Evolutionary conservation across 163 green algal genomes (phyloP), one percentile per base, ranked within the genome.

Genomic region (Volvox carteri): DNA sequence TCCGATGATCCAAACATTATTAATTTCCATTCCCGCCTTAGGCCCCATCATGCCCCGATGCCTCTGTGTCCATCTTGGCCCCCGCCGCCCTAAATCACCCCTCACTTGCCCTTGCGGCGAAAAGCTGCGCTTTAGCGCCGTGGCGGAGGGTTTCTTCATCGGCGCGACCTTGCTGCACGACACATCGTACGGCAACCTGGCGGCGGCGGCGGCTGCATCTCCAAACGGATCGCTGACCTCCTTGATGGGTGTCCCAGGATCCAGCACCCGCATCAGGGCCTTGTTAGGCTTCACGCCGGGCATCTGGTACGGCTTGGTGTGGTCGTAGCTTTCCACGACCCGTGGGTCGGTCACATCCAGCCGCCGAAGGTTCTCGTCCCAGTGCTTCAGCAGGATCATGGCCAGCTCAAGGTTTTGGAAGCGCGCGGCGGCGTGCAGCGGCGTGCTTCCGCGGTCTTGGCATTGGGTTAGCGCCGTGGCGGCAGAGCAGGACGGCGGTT

Each of bases 381-480:
- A 88, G 28, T 88, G 48, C 33, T 33, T 33, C 8, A 88, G 33
- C 21, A 88, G 81, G 44, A 73, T 2, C 81, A 88, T 80, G 9
- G 46, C 65, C 7, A 88, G 23, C 4, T 79, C 65, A 21, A 88
- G 67, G 67, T 58, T 60, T 12, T 72, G 33, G 81, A 30, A 73
- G 11, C 48, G 9, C 0, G 81, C 81, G 1, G 67, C 65, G 28
- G 35, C 23, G 65, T 88, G 81, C 65, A 88, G 81, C 33, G 81
- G 67, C 9, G 81, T 88, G 48, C 65, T 62, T 65, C 81, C 81
- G 2, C 60, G 35, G 33, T 73, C 30, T 48, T 46, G 46, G 67
- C 65, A 48, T 72, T 88, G 81, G 81, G 33, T 58, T 28, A 65
- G 81, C 81, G 67, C 81, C 81, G 46, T 80, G 67, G 21, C 80